Percentiles rank a stretch among this genome's conserved stretches.
Evolutionary conservation across 306 rosid species (phyloP).

Genomic region (apple (Malus domestica)): ASM211411v1 NC_041804.1:1019501-1020000

Average conservation of each 20-base stretch:
- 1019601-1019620: not conserved
- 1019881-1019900: not conserved
- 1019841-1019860: too few relatives aligned
- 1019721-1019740: too few relatives aligned
- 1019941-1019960: not conserved
- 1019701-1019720: not conserved
- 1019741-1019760: too few relatives aligned
- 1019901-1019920: not conserved
- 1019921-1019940: not conserved
- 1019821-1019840: not conserved
- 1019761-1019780: too few relatives aligned
- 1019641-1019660: conserved; percentile 1
- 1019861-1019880: not conserved
- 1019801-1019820: not conserved
- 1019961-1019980: not conserved
- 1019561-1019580: not conserved
- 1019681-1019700: conserved; percentile 1
- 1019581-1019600: conserved; percentile 1
- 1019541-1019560: not conserved
- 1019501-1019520: not conserved
- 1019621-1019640: not conserved
- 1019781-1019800: too few relatives aligned
- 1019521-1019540: too few relatives aligned
- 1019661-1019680: not conserved
- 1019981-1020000: not conserved